Evolutionary conservation across 1,139 yeast genomes (phyloP).

Genomic region (Torulaspora pretoriensis): DNA sequence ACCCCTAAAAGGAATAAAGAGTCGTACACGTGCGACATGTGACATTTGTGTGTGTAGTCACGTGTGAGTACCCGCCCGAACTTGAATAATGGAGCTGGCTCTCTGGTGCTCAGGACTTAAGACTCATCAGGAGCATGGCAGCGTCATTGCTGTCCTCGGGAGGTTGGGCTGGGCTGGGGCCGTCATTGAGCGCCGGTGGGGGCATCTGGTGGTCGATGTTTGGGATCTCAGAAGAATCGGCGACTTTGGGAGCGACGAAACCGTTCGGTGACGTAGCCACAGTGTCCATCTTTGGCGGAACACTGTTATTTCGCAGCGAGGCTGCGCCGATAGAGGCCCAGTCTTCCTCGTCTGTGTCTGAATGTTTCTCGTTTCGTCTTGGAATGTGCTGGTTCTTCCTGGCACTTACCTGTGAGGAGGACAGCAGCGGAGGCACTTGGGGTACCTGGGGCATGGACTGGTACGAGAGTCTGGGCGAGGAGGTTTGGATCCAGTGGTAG

Average conservation of each 20-base stretch:
- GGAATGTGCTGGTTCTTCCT: slow-evolving; percentile 5
- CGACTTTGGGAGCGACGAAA: slow-evolving; percentile 15
- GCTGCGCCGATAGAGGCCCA: slow-evolving; percentile 90
- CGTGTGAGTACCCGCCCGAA: background rate
- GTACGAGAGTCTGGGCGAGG: slow-evolving; percentile 11
- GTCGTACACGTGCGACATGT: background rate
- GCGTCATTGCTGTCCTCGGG: slow-evolving; percentile 27
- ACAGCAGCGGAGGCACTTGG: slow-evolving; percentile 11
- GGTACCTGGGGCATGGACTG: slow-evolving; percentile 2
- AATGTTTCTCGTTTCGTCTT: slow-evolving; percentile 20
- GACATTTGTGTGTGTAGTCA: background rate
- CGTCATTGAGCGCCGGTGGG: slow-evolving; percentile 12
- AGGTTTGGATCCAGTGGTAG: slow-evolving; percentile 15
- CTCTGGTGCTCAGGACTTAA: slow-evolving; percentile 16
- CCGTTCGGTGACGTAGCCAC: slow-evolving; percentile 22
- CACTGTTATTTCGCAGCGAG: slow-evolving; percentile 42
- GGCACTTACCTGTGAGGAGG: slow-evolving; percentile 4
- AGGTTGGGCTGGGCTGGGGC: slow-evolving; percentile 5
- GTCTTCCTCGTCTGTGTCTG: slow-evolving; percentile 89
- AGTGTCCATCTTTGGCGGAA: slow-evolving; percentile 19
- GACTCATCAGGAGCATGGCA: slow-evolving; percentile 31
- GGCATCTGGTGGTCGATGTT: slow-evolving; percentile 10
- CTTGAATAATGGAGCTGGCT: too few relatives aligned
- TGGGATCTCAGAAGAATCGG: slow-evolving; percentile 12
- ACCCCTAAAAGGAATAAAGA: background rate